phyloP scores from a whole-genome alignment of 768 basidiomycete species.

The Xerocomus brunneocitrinus region DNA sequence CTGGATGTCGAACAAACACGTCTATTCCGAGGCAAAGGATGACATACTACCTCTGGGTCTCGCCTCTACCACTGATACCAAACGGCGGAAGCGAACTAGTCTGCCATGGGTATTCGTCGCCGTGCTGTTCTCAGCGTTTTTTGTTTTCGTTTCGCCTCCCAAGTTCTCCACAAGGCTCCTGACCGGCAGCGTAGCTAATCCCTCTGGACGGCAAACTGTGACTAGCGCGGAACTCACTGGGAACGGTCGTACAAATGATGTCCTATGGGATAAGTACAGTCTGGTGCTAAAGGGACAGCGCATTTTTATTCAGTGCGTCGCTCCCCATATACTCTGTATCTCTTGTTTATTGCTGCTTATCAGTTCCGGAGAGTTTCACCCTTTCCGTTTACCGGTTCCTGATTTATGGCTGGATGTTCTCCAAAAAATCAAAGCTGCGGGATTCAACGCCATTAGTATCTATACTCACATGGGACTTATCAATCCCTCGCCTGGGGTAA shows the following conservation, averaged over 20 bases:
- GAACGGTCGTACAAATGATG: constrained; percentile 35
- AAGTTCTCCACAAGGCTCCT: neutral
- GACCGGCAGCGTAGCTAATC: neutral
- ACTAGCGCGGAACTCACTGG: constrained; percentile 14
- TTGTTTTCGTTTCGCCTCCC: constrained; percentile 13
- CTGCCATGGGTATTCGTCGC: constrained; percentile 13
- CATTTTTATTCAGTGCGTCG: constrained; percentile 63
- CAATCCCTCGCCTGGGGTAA: constrained; percentile 67
- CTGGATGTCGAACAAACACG: neutral
- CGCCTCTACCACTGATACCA: neutral
- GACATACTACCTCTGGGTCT: constrained; percentile 1
- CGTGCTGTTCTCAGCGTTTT: constrained; percentile 14
- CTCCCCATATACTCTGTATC: neutral
- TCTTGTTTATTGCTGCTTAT: neutral
- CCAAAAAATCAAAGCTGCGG: constrained; percentile 76
- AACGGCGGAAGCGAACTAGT: constrained; percentile 5
- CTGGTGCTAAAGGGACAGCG: constrained; percentile 65
- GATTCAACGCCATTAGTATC: constrained; percentile 72
- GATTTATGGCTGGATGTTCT: constrained; percentile 79
- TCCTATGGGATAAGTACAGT: constrained; percentile 67
- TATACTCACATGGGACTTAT: constrained; percentile 78
- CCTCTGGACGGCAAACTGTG: neutral
- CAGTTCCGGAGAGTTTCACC: constrained; percentile 84
- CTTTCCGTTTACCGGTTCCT: constrained; percentile 76
- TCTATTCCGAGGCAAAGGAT: neutral